phyloP scores from a whole-genome alignment of 2,329 filamentous ascomycete genomes.

The Sphaerulina populicola region DNA sequence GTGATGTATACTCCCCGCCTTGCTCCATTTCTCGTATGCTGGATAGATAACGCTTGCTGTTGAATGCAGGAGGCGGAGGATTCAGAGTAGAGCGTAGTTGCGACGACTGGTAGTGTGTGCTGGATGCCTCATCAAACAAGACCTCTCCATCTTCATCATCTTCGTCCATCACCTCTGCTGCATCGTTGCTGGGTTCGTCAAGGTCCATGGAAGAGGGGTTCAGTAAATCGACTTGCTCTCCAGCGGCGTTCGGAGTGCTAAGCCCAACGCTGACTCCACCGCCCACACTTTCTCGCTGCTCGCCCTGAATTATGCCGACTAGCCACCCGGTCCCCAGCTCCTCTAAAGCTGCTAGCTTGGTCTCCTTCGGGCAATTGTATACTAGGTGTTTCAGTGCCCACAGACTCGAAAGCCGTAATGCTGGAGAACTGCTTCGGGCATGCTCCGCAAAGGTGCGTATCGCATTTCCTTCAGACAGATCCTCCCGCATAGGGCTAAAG shows the following conservation, averaged over 20 bases:
- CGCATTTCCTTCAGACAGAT: conserved; percentile 64
- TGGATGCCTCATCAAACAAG: conserved; percentile 37
- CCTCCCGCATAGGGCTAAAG: conserved; percentile 83
- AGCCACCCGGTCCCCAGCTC: conserved; percentile 73
- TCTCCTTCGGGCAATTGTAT: conserved; percentile 58
- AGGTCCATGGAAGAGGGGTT: conserved; percentile 41
- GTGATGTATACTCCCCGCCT: conserved; percentile 56
- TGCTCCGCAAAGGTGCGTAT: conserved; percentile 73
- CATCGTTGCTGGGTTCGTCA: conserved; percentile 22
- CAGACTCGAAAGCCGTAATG: conserved; percentile 72
- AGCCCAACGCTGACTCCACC: conserved; percentile 39
- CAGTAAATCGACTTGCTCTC: conserved; percentile 52
- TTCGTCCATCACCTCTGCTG: conserved; percentile 26
- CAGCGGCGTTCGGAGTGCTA: conserved; percentile 49
- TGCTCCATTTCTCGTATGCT: conserved; percentile 45
- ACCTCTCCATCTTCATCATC: conserved; percentile 38
- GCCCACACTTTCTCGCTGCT: conserved; percentile 37
- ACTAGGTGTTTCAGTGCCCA: conserved; percentile 94
- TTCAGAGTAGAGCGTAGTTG: conserved; percentile 31
- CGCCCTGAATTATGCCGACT: conserved; percentile 63
- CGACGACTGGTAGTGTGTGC: conserved; percentile 33
- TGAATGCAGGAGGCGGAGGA: conserved; percentile 21
- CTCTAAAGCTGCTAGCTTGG: conserved; percentile 70
- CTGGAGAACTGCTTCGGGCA: conserved; percentile 70
- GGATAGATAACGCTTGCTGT: conserved; percentile 26